These are phyloP conservation scores for Penicillium psychrosexuale DNA, from an alignment of 2,329 filamentous ascomycete genomes.

Conservation along the genomic window DNA sequence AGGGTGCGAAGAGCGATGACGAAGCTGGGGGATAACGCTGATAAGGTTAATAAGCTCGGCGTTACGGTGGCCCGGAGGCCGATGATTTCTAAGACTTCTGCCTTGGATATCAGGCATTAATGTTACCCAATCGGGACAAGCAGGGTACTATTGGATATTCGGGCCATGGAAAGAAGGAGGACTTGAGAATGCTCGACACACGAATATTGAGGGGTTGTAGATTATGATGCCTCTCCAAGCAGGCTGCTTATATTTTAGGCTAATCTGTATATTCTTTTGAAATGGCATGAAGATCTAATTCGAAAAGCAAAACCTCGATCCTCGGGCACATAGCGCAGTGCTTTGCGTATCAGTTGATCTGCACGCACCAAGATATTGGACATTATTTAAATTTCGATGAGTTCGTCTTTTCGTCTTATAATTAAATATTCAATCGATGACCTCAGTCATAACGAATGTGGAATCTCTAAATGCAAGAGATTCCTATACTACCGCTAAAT, in stretches of 20 bases:
- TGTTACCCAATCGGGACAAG: not conserved
- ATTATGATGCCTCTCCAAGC: too few relatives aligned
- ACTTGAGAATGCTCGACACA: not conserved
- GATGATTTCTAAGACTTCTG: not conserved
- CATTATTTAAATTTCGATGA: not conserved
- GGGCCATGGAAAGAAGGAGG: not conserved
- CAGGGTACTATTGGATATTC: not conserved
- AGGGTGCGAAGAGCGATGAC: slow-evolving; percentile 1
- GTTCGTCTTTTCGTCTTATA: not conserved
- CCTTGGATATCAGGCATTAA: not conserved
- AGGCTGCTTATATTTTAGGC: not conserved
- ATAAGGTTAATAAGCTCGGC: slow-evolving; percentile 8
- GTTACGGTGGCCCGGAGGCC: not conserved
- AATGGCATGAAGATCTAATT: not conserved
- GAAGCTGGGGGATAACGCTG: not conserved
- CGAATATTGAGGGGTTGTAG: too few relatives aligned
- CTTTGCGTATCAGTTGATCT: not conserved
- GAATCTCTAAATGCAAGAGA: not conserved
- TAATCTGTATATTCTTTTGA: not conserved
- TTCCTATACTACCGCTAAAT: not conserved
- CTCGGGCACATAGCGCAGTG: not conserved
- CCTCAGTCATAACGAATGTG: not conserved
- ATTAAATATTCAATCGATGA: not conserved
- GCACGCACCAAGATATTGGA: not conserved
- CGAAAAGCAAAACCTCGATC: not conserved